Evolutionary conservation across 805 yeast genomes (phyloP).

Genomic region (Candida khao-thaluensis): DNA sequence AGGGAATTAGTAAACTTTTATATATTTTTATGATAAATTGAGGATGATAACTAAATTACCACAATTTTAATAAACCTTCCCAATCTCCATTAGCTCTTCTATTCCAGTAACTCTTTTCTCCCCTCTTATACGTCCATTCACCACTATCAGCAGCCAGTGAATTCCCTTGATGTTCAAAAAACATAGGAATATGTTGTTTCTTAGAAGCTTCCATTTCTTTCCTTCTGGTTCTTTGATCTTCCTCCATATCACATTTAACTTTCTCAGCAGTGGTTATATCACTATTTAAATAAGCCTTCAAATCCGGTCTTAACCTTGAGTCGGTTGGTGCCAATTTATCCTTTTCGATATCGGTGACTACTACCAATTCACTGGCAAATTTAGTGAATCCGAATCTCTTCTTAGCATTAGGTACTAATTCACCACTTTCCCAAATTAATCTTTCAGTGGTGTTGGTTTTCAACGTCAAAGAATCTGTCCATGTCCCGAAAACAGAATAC

Average conservation of each 20-base stretch:
- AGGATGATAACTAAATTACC: conserved; percentile 46
- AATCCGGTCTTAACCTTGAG: conserved; percentile 87
- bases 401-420: conserved; percentile 54
- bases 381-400: conserved; percentile 82
- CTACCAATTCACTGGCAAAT: conserved; percentile 79
- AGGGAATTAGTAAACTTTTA: too few species aligned
- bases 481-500: conserved; percentile 64
- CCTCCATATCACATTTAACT: conserved; percentile 68
- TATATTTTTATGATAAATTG: too few species aligned
- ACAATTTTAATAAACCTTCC: conserved; percentile 52
- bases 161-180: conserved; percentile 50
- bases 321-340: conserved; percentile 77
- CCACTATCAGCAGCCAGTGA: conserved; percentile 36
- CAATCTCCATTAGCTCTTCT: conserved; percentile 65
- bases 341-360: conserved; percentile 69
- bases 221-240: conserved; percentile 76
- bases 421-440: conserved; percentile 69
- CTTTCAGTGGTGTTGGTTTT: conserved; percentile 41
- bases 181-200: conserved; percentile 53
- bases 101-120: conserved; percentile 74
- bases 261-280: conserved; percentile 69
- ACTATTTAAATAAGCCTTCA: conserved; percentile 68
- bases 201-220: conserved; percentile 49
- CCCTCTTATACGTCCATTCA: conserved; percentile 57
- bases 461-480: conserved; percentile 71